A percentile compares a stretch with the other conserved stretches of the same genome.
phyloP scores from a whole-genome alignment of 2,329 filamentous ascomycete genomes.

The Bisporella sp. region DNA sequence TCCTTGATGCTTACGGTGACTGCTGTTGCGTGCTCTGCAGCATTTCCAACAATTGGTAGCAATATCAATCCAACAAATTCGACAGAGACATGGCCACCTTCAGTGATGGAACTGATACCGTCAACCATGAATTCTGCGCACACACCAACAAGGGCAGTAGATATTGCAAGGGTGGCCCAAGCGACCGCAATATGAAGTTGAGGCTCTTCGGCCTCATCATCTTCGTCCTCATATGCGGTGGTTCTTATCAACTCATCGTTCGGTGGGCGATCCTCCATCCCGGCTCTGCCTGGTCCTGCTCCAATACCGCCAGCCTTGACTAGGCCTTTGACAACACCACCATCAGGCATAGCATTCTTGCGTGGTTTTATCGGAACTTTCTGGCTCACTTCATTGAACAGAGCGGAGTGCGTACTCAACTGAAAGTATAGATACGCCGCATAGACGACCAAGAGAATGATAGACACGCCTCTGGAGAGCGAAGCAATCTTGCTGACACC shows the following conservation, averaged over 20 bases:
- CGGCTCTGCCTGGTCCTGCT: constrained; percentile 22
- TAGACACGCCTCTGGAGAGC: constrained; percentile 64
- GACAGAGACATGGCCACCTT: constrained; percentile 64
- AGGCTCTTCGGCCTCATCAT: constrained; percentile 69
- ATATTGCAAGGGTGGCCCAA: constrained; percentile 60
- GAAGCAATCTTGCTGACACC: constrained; percentile 43
- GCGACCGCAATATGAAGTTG: constrained; percentile 68
- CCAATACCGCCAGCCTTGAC: constrained; percentile 25
- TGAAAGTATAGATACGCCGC: constrained; percentile 83
- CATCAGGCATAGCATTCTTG: constrained; percentile 29
- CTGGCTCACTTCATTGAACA: constrained; percentile 74
- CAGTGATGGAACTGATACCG: constrained; percentile 68
- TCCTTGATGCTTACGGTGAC: constrained; percentile 67
- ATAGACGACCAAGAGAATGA: constrained; percentile 83
- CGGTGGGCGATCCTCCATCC: constrained; percentile 14
- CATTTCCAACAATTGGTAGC: constrained; percentile 76
- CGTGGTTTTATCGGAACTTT: constrained; percentile 61
- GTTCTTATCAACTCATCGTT: constrained; percentile 35
- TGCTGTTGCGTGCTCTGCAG: constrained; percentile 75
- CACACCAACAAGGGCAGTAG: constrained; percentile 65
- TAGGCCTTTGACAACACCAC: constrained; percentile 23
- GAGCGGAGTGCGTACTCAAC: constrained; percentile 71
- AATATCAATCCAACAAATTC: constrained; percentile 76
- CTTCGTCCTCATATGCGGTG: constrained; percentile 37
- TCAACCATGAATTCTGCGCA: constrained; percentile 75